Conservation (phyloP, 2,329 filamentous ascomycete genomes). For the Hortaea sp. region DNA sequence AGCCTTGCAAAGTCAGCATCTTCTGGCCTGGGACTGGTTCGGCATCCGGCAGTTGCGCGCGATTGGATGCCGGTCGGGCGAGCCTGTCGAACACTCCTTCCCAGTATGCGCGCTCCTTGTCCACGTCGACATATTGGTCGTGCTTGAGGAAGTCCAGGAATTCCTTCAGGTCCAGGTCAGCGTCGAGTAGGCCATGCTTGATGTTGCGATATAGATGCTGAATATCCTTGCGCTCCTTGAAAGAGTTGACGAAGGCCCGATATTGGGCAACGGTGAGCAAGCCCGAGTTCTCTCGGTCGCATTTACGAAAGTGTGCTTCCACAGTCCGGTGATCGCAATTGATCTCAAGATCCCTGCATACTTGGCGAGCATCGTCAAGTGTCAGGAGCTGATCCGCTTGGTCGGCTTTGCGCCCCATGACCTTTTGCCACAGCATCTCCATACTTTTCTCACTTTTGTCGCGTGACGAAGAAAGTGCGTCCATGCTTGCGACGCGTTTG, state of each 20-base stretch:
- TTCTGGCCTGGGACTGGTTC: conserved; percentile 36
- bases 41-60: conserved; percentile 34
- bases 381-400: conserved; percentile 62
- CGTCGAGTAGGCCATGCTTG: conserved; percentile 32
- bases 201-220: conserved; percentile 59
- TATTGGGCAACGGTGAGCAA: conserved; percentile 73
- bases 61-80: conserved; percentile 19
- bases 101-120: conserved; percentile 57
- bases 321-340: conserved; percentile 72
- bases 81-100: conserved; percentile 51
- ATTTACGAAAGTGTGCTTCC: conserved; percentile 61
- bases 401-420: conserved; percentile 60
- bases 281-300: conserved; percentile 54
- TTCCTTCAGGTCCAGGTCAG: conserved; percentile 57
- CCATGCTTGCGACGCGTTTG: conserved; percentile 82
- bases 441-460: conserved; percentile 75
- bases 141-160: conserved; percentile 68
- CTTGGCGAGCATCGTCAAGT: conserved; percentile 64
- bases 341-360: conserved; percentile 86
- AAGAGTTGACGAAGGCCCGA: conserved; percentile 66
- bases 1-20: conserved; percentile 66
- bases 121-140: conserved; percentile 66
- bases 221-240: conserved; percentile 79
- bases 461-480: conserved; percentile 63
- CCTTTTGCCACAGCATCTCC: conserved; percentile 57